Percentiles rank a stretch among this genome's conserved stretches.
phyloP scores from a whole-genome alignment of 352 stramenopile species.

The Globisporangium uncinulatum region DNA sequence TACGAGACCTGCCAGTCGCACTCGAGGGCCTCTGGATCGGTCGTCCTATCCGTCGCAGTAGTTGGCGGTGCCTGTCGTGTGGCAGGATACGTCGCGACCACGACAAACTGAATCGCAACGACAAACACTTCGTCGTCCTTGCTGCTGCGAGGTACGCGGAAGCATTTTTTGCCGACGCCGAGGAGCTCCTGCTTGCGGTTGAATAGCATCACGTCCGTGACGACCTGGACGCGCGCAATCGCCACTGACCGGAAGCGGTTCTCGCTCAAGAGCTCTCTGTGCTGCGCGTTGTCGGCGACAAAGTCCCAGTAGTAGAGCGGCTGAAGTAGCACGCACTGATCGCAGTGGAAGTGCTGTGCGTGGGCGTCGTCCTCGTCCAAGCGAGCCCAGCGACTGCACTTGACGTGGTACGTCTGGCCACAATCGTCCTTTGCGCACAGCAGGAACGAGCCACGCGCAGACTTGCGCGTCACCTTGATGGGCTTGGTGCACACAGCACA shows the following conservation, averaged over 20 bases:
- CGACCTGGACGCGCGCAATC: slow-evolving; percentile 17
- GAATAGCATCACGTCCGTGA: slow-evolving; percentile 30
- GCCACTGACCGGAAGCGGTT: slow-evolving; percentile 37
- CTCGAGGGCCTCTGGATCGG: slow-evolving; percentile 9
- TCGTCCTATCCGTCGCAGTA: slow-evolving; percentile 2
- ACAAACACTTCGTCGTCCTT: slow-evolving; percentile 49
- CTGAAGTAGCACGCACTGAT: slow-evolving; percentile 24
- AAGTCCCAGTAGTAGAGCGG: slow-evolving; percentile 62
- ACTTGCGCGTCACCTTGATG: slow-evolving; percentile 30
- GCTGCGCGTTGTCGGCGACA: slow-evolving; percentile 31
- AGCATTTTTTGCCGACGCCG: slow-evolving; percentile 41
- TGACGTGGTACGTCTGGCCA: slow-evolving; percentile 50
- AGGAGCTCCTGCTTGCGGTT: slow-evolving; percentile 33
- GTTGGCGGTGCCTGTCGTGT: slow-evolving; percentile 17
- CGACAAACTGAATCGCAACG: slow-evolving; percentile 27
- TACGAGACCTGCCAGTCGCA: slow-evolving; percentile 37
- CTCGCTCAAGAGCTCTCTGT: slow-evolving; percentile 39
- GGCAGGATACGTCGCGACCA: slow-evolving; percentile 16
- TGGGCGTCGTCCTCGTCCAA: slow-evolving; percentile 25
- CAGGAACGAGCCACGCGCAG: slow-evolving; percentile 21
- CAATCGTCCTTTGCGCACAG: slow-evolving; percentile 45
- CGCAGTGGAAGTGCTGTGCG: slow-evolving; percentile 40
- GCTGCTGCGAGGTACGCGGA: slow-evolving; percentile 34
- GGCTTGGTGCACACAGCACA: slow-evolving; percentile 47
- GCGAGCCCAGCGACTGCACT: slow-evolving; percentile 58